Evolutionary conservation across 306 rosid genomes (phyloP), one percentile per base, ranked within the genome.

Genomic region (Dryas octopetala): DNA sequence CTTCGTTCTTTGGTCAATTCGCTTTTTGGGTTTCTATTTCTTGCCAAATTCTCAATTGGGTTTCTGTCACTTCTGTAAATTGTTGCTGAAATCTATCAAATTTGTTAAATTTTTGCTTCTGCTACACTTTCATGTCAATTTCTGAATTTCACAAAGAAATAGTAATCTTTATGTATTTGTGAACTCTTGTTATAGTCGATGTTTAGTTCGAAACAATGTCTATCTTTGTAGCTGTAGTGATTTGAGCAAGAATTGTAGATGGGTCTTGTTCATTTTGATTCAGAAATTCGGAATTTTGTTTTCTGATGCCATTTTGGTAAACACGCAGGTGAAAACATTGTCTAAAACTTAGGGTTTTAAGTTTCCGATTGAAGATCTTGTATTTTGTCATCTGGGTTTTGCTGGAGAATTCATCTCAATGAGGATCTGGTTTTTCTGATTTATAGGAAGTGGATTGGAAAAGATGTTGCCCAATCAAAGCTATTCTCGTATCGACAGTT

Each of bases 401-500:
- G 85, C 59, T 78, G 70, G 71, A 75, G 76, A 40, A 79, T 72
- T 78, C 78, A 46, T 71, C 78, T 58, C 62, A 41, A 55, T 86
- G 82, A 62, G 57, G 79, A 41, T 84, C 72, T 62, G 54, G 75
- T 17, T 66, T 78, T 51, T 75, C 57, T 74, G 80, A 80, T 6
- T 79, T 74, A 49, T 77, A 59, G 46, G 51, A 57, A 73, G 50
- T 53, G 80, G 8, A 50, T 77, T 75, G 48, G n/a, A 28, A 68
- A 85, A 82, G 79, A 90, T 84, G 85, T 45, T 83, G 47, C 73
- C 85, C 32, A 83, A 80, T 72, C 85, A 83, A 67, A 86, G 76
- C 68, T 74, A 51, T 83, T 68, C 92, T 66, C 93, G 99, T 76
- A 82, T 89, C 15, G 87, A 96, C 68, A 89, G 90, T 38, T 49